Conservation (phyloP, 768 basidiomycete genomes). For the Basidioascus undulatus region DNA sequence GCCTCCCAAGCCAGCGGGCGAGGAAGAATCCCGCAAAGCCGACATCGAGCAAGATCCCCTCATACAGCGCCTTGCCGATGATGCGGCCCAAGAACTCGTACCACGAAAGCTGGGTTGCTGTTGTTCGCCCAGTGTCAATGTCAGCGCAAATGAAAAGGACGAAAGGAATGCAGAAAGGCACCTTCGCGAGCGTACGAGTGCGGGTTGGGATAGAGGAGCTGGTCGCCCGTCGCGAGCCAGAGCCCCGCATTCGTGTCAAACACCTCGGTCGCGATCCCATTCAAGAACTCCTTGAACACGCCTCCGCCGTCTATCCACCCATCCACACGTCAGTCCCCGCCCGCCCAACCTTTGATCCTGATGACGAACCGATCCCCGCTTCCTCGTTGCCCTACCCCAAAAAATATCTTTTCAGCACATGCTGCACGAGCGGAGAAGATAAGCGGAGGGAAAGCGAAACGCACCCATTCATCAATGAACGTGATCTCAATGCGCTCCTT, state of each 20-base stretch:
- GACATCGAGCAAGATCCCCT: constrained; percentile 83
- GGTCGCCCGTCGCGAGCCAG: constrained; percentile 73
- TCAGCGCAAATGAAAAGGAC: not conserved
- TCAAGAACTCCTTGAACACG: constrained; percentile 94
- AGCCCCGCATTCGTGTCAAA: constrained; percentile 85
- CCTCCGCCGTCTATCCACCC: constrained; percentile 96
- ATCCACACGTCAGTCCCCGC: no score
- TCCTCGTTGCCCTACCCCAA: constrained; percentile 17
- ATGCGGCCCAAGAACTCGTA: constrained; percentile 81
- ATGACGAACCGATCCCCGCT: constrained; percentile 79
- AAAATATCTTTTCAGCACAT: not conserved
- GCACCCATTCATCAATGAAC: constrained; percentile 73
- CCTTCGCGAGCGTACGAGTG: constrained; percentile 73
- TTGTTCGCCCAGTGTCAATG: no score
- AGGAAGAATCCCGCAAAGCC: constrained; percentile 91
- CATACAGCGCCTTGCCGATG: constrained; percentile 86
- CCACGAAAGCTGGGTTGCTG: constrained; percentile 71
- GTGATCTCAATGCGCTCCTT: constrained; percentile 64
- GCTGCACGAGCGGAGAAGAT: not conserved
- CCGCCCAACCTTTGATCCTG: no score
- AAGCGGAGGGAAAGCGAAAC: no score
- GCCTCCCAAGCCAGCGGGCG: constrained; percentile 80
- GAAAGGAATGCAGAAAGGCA: constrained; percentile 26
- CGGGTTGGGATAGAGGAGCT: constrained; percentile 86
- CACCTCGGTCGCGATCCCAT: constrained; percentile 65